These are phyloP conservation scores for Pythium phragmitis DNA, from an alignment of 352 stramenopile genomes.

Conservation along the genomic window DNA sequence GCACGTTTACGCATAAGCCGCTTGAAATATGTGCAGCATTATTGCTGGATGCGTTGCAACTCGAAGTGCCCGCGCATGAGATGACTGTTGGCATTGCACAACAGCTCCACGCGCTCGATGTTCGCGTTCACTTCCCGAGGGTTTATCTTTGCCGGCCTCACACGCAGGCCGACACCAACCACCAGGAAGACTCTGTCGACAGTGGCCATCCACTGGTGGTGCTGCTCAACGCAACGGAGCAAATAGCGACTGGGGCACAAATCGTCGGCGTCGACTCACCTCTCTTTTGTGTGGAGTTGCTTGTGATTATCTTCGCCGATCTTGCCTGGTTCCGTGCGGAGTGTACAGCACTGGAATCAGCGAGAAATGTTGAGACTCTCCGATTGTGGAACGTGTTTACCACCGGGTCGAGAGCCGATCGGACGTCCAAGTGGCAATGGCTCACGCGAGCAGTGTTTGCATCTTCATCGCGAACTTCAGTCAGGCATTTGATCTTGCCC, in stretches of 20 bases:
- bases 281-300: slow-evolving; percentile 1
- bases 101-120: slow-evolving; percentile 9
- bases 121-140: slow-evolving; percentile 1
- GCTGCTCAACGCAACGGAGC: background rate
- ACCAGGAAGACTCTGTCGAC: background rate
- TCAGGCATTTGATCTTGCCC: slow-evolving; percentile 21
- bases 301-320: slow-evolving; percentile 10
- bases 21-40: background rate
- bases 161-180: background rate
- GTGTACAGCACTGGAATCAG: slow-evolving; percentile 11
- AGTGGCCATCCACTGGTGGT: background rate
- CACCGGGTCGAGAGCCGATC: background rate
- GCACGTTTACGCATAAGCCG: background rate
- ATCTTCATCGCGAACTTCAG: slow-evolving; percentile 5
- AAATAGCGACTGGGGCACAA: background rate
- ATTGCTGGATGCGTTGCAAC: slow-evolving; percentile 1
- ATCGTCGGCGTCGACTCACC: background rate
- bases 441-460: slow-evolving; percentile 8
- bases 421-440: slow-evolving; percentile 16
- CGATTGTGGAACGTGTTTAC: slow-evolving; percentile 14
- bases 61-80: slow-evolving; percentile 6
- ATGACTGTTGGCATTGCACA: slow-evolving; percentile 12
- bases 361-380: slow-evolving; percentile 11
- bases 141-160: background rate
- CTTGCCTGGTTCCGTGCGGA: slow-evolving; percentile 2